A percentile compares a stretch with the other conserved stretches of the same genome.
These are phyloP conservation scores for Monilinia vaccinii-corymbosi DNA, from an alignment of 2,329 filamentous ascomycete species.

Conservation along the genomic window DNA sequence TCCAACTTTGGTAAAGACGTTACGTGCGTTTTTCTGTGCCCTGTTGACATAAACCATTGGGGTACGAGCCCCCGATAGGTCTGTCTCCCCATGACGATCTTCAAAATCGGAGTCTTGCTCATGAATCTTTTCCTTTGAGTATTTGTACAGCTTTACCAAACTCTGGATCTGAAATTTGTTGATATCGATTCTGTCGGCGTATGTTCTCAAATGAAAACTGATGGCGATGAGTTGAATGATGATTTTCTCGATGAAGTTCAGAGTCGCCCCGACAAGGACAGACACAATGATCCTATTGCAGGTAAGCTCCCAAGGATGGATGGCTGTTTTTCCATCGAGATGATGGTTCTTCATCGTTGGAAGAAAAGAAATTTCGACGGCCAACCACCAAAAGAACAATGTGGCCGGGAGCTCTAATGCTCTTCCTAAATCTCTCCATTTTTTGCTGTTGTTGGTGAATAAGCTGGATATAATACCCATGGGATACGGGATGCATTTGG, in stretches of 20 bases:
- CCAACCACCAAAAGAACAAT: slow-evolving; percentile 86
- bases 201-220: slow-evolving; percentile 84
- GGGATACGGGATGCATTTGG: slow-evolving; percentile 54
- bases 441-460: slow-evolving; percentile 77
- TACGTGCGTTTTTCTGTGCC: slow-evolving; percentile 64
- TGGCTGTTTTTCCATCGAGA: slow-evolving; percentile 39
- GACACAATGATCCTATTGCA: slow-evolving; percentile 81
- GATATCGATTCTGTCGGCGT: slow-evolving; percentile 80
- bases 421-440: slow-evolving; percentile 83
- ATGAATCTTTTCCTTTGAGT: slow-evolving; percentile 52
- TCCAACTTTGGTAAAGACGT: slow-evolving; percentile 70
- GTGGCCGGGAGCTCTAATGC: slow-evolving; percentile 79
- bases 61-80: slow-evolving; percentile 47
- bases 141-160: slow-evolving; percentile 54
- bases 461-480: slow-evolving; percentile 59
- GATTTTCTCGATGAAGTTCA: slow-evolving; percentile 88
- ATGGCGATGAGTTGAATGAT: slow-evolving; percentile 92
- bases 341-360: slow-evolving; percentile 64
- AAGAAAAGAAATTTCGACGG: slow-evolving; percentile 75
- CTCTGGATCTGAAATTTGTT: slow-evolving; percentile 82
- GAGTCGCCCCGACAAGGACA: slow-evolving; percentile 66
- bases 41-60: slow-evolving; percentile 63
- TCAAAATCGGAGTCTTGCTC: slow-evolving; percentile 72
- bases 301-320: slow-evolving; percentile 61
- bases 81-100: slow-evolving; percentile 31